phyloP scores from a whole-genome alignment of 2,329 filamentous ascomycete genomes.

The Hypomyces perniciosus region DNA sequence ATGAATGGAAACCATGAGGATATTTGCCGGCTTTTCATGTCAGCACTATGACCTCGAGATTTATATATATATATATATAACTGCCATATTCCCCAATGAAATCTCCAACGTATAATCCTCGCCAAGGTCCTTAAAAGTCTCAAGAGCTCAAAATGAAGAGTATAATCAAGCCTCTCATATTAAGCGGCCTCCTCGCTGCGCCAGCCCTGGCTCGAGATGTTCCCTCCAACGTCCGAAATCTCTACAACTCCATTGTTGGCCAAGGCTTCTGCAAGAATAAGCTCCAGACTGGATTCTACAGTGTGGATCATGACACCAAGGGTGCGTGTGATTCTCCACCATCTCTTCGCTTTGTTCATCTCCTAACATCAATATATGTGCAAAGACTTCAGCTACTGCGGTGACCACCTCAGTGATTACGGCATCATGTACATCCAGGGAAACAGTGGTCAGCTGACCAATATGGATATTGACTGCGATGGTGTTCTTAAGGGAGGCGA shows the following conservation, averaged over 20 bases:
- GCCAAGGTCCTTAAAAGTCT: background rate
- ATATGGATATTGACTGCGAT: constrained; percentile 46
- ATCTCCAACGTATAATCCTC: background rate
- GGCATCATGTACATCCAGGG: constrained; percentile 42
- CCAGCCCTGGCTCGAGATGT: constrained; percentile 16
- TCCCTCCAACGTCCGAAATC: constrained; percentile 21
- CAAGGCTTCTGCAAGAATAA: constrained; percentile 24
- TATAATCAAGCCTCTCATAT: constrained; percentile 1
- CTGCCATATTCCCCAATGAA: background rate
- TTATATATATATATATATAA: background rate
- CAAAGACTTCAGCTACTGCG: constrained; percentile 31
- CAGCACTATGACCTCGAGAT: too few relatives aligned
- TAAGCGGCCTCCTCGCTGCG: constrained; percentile 8
- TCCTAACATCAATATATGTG: background rate
- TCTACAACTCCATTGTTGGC: constrained; percentile 27
- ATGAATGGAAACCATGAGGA: too few relatives aligned
- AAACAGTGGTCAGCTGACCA: constrained; percentile 23
- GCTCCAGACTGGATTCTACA: constrained; percentile 28
- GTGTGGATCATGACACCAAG: constrained; percentile 22
- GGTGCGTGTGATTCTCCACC: constrained; percentile 10
- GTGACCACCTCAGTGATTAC: constrained; percentile 30
- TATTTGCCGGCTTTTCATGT: too few relatives aligned
- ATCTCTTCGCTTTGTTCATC: background rate
- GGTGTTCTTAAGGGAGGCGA: constrained; percentile 34
- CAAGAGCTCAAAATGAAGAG: constrained; percentile 7